A percentile compares a stretch with the other conserved stretches of the same genome.
Evolutionary conservation across 2,329 filamentous ascomycete species (phyloP).

Genomic region (Chalaropsis ovoidea): DNA sequence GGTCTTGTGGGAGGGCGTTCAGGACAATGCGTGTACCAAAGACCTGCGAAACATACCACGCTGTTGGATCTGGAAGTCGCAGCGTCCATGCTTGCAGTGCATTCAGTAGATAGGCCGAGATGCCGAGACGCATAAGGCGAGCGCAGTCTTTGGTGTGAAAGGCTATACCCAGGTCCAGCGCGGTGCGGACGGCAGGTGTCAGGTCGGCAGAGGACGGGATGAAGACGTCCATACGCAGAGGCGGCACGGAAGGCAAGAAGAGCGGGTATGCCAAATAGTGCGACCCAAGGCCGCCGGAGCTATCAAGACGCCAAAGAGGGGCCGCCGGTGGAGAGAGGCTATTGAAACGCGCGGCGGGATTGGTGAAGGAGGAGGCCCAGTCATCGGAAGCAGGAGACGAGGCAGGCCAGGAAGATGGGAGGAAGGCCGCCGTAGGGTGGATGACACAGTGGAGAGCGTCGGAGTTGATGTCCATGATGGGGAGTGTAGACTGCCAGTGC

Average conservation of each 20-base stretch:
- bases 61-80: conserved; percentile 29
- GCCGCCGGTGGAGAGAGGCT: conserved; percentile 39
- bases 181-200: conserved; percentile 35
- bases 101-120: conserved; percentile 45
- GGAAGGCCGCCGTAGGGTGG: conserved; percentile 48
- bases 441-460: conserved; percentile 46
- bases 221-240: conserved; percentile 49
- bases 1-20: conserved; percentile 40
- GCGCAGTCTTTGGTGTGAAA: conserved; percentile 46
- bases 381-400: neutral
- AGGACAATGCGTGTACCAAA: conserved; percentile 51
- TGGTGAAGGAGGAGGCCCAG: conserved; percentile 45
- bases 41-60: conserved; percentile 39
- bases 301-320: conserved; percentile 50
- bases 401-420: neutral
- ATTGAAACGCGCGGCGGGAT: conserved; percentile 52
- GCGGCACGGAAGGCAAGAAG: conserved; percentile 39
- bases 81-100: conserved; percentile 45
- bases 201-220: conserved; percentile 43
- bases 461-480: conserved; percentile 45
- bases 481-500: no score
- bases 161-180: conserved; percentile 42
- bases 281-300: conserved; percentile 46
- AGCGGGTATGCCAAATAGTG: conserved; percentile 49
- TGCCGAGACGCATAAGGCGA: conserved; percentile 41